Evolutionary conservation across 257 asterid genomes (phyloP).

Genomic region (Echium plantagineum): DNA sequence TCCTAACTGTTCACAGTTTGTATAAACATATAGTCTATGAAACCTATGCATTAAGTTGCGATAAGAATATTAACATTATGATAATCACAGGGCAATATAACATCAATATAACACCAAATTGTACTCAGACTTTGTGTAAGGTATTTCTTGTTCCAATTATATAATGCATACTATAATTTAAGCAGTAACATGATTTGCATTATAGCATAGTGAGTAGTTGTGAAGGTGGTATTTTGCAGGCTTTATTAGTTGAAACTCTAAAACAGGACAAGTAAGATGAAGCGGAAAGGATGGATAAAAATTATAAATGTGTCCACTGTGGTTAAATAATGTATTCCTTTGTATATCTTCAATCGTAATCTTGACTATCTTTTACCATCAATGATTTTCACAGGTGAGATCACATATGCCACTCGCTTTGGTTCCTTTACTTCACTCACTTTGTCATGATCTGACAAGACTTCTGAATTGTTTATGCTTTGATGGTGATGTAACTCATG

Average conservation of each 20-base stretch:
- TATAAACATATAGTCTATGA: too few relatives aligned
- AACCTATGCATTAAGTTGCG: too few relatives aligned
- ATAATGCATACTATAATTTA: too few relatives aligned
- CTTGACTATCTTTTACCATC: neutral
- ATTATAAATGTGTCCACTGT: neutral
- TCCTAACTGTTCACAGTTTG: neutral
- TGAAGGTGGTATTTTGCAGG: too few relatives aligned
- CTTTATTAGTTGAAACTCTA: too few relatives aligned
- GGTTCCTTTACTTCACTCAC: slow-evolving; percentile 28
- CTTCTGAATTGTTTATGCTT: slow-evolving; percentile 26
- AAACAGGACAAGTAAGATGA: neutral
- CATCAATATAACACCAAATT: too few relatives aligned
- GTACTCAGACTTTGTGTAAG: too few relatives aligned
- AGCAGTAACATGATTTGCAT: too few relatives aligned
- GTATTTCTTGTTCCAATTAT: too few relatives aligned
- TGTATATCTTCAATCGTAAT: neutral
- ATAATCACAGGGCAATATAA: too few relatives aligned
- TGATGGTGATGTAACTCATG: slow-evolving; percentile 15
- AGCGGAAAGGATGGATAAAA: neutral
- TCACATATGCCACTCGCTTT: slow-evolving; percentile 39
- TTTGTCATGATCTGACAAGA: slow-evolving; percentile 24
- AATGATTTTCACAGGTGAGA: slow-evolving; percentile 21
- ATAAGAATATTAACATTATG: too few relatives aligned
- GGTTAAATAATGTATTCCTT: neutral
- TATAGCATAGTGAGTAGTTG: too few relatives aligned